A percentile compares a stretch with the other conserved stretches of the same genome.
These are phyloP conservation scores for Heracleum sosnowskyi DNA, from an alignment of 129 eudicot genomes.

Conservation along the genomic window DNA sequence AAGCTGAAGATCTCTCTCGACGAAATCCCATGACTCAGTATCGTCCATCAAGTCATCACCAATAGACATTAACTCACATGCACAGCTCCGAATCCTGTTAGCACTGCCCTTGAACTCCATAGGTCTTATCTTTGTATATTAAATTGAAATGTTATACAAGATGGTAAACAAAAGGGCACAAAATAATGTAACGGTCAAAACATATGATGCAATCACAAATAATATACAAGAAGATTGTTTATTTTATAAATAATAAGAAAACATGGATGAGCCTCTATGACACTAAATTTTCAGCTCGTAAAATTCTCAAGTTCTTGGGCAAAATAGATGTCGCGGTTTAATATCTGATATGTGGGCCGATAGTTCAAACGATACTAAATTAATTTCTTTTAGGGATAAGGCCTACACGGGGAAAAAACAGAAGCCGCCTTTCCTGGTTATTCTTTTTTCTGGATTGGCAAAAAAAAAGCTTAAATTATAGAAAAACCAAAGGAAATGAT, in stretches of 20 bases:
- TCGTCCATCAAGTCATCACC: conserved; percentile 1
- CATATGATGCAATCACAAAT: neutral
- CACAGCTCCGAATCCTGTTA: conserved; percentile 1
- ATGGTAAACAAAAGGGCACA: neutral
- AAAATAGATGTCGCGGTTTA: neutral
- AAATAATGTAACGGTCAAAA: neutral
- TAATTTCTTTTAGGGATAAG: neutral
- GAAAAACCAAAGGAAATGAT: neutral
- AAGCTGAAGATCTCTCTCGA: neutral
- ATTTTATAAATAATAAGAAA: neutral
- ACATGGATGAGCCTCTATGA: neutral
- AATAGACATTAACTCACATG: neutral
- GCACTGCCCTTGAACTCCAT: conserved; percentile 8
- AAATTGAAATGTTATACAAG: neutral
- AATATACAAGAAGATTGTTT: neutral
- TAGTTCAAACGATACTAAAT: neutral
- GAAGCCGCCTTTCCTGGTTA: neutral
- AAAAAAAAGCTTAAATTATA: neutral
- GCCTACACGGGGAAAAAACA: neutral
- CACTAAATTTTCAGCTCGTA: neutral
- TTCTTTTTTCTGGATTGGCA: neutral
- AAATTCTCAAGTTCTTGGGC: neutral
- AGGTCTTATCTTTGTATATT: neutral
- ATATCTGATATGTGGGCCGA: neutral
- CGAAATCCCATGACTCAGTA: conserved; percentile 6